phyloP scores from a whole-genome alignment of 2,329 filamentous ascomycete genomes.

The Gnomoniopsis sp. region DNA sequence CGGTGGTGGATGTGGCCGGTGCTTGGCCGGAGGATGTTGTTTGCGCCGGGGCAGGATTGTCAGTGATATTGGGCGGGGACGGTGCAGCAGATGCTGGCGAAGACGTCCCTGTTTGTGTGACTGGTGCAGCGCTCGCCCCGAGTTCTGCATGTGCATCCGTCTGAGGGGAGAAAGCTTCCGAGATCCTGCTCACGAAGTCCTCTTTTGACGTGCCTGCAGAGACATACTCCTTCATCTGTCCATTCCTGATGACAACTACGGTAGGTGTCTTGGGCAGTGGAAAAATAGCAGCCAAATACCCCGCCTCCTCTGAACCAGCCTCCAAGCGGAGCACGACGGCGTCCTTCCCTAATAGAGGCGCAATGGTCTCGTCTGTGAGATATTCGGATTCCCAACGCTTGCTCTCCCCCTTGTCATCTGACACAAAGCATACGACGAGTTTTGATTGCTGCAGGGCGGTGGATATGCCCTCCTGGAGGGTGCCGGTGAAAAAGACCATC shows the following conservation, averaged over 20 bases:
- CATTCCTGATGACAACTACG: slow-evolving; percentile 76
- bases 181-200: slow-evolving; percentile 61
- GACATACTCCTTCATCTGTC: slow-evolving; percentile 74
- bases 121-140: background rate
- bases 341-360: slow-evolving; percentile 53
- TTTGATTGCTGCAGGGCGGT: slow-evolving; percentile 72
- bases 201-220: slow-evolving; percentile 60
- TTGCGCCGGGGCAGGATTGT: slow-evolving; percentile 3
- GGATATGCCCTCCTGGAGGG: slow-evolving; percentile 76
- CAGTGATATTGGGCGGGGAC: background rate
- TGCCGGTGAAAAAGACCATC: slow-evolving; percentile 77
- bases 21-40: slow-evolving; percentile 19
- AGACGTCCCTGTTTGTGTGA: slow-evolving; percentile 2
- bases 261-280: slow-evolving; percentile 76
- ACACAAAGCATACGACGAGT: slow-evolving; percentile 80
- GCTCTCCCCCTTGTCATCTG: slow-evolving; percentile 72
- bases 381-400: slow-evolving; percentile 70
- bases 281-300: slow-evolving; percentile 78
- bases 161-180: slow-evolving; percentile 32
- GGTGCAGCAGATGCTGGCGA: slow-evolving; percentile 10
- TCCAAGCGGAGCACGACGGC: slow-evolving; percentile 68
- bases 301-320: slow-evolving; percentile 75
- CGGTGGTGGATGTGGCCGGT: slow-evolving; percentile 20
- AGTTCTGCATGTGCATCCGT: background rate
- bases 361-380: slow-evolving; percentile 52